A percentile compares a stretch with the other conserved stretches of the same genome.
phyloP scores from a whole-genome alignment of 306 rosid species.

The Sechiopsis laciniata region DNA sequence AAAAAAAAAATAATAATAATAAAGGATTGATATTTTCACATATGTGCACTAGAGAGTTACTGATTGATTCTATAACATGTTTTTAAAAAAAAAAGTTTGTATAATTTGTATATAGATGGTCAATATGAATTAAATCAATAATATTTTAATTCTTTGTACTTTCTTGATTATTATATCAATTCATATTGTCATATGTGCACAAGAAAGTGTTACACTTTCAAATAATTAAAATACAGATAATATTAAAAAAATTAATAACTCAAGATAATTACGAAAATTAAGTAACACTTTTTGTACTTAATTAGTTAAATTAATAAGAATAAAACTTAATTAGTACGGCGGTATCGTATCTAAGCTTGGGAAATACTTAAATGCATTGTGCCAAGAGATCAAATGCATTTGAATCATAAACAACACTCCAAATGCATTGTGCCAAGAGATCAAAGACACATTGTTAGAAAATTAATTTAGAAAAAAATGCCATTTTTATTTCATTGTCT shows the following conservation, averaged over 20 bases:
- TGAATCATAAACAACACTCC: constrained; percentile 10
- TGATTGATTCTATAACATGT: too few species aligned
- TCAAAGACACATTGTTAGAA: constrained; percentile 1
- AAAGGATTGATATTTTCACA: too few species aligned
- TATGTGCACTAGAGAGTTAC: too few species aligned
- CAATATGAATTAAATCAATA: too few species aligned
- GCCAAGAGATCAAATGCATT: constrained; percentile 10
- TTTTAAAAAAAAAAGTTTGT: too few species aligned
- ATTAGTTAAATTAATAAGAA: neutral
- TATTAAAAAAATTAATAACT: neutral
- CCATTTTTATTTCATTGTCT: neutral
- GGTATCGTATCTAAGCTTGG: neutral
- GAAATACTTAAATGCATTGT: neutral
- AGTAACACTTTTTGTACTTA: neutral
- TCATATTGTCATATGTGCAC: too few species aligned
- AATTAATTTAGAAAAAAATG: neutral
- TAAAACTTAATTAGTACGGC: neutral
- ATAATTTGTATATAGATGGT: too few species aligned
- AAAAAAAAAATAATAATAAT: too few species aligned
- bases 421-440: neutral
- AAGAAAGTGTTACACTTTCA: too few species aligned
- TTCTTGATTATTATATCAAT: too few species aligned
- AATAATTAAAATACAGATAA: too few species aligned
- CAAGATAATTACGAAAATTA: neutral
- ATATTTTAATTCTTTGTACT: too few species aligned